These are phyloP conservation scores for Daedalea quercina DNA, from an alignment of 768 basidiomycete species.

Conservation along the genomic window DNA sequence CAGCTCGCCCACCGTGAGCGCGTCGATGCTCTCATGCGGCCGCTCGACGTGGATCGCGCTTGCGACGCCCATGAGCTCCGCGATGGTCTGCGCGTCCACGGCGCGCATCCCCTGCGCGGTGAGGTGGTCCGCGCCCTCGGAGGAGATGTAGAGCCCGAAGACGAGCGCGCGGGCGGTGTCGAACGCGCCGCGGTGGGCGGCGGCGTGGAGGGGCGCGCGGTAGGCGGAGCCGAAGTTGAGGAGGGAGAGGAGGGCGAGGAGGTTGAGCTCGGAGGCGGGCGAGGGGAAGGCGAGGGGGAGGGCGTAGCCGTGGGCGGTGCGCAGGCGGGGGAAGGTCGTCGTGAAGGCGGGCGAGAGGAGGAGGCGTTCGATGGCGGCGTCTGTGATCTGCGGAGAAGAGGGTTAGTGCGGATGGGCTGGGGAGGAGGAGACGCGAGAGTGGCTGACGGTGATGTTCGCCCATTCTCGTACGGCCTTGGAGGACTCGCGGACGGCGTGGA, in stretches of 20 bases:
- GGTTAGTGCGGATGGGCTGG: not conserved
- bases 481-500: slow-evolving; percentile 48
- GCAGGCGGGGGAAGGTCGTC: slow-evolving; percentile 54
- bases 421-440: not conserved
- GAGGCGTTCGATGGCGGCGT: slow-evolving; percentile 51
- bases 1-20: slow-evolving; percentile 66
- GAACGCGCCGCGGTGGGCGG: slow-evolving; percentile 76
- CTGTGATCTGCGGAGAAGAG: slow-evolving; percentile 41
- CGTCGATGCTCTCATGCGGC: slow-evolving; percentile 62
- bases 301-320: slow-evolving; percentile 58
- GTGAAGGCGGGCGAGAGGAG: slow-evolving; percentile 60
- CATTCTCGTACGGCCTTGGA: slow-evolving; percentile 39
- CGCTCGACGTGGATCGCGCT: slow-evolving; percentile 57
- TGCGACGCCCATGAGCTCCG: slow-evolving; percentile 61
- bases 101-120: slow-evolving; percentile 60
- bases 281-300: slow-evolving; percentile 79
- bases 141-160: slow-evolving; percentile 66
- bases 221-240: slow-evolving; percentile 85
- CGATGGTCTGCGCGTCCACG: slow-evolving; percentile 50
- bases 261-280: slow-evolving; percentile 67
- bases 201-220: slow-evolving; percentile 62
- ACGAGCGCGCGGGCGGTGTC: slow-evolving; percentile 74
- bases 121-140: slow-evolving; percentile 45
- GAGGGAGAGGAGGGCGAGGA: slow-evolving; percentile 70
- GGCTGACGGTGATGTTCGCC: slow-evolving; percentile 47